phyloP scores from a whole-genome alignment of 2,329 filamentous ascomycete genomes.

The Aspergillus niger region DNA sequence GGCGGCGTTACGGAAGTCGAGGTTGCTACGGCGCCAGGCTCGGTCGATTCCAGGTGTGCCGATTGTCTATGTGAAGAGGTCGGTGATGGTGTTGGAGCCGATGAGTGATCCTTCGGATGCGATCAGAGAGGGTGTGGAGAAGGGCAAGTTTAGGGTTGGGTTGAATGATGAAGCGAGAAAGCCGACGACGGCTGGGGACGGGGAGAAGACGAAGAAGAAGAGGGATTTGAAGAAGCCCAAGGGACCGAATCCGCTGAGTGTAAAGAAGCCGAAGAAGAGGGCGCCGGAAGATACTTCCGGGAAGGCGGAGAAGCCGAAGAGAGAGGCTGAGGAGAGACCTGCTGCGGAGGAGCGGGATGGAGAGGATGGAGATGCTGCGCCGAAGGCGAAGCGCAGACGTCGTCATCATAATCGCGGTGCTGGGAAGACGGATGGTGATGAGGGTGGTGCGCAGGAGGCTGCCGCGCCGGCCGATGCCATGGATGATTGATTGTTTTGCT shows the following conservation, averaged over 20 bases:
- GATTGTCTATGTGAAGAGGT: conserved; percentile 54
- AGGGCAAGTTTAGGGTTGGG: conserved; percentile 49
- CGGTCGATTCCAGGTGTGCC: conserved; percentile 51
- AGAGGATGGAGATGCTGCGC: conserved; percentile 25
- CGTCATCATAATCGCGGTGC: conserved; percentile 37
- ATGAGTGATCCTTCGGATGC: conserved; percentile 48
- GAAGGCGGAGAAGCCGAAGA: conserved; percentile 23
- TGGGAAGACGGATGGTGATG: conserved; percentile 20
- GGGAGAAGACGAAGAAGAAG: conserved; percentile 37
- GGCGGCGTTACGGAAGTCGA: conserved; percentile 34
- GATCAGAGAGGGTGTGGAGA: conserved; percentile 47
- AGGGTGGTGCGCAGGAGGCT: conserved; percentile 4
- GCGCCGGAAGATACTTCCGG: conserved; percentile 21
- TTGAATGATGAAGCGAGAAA: conserved; percentile 35
- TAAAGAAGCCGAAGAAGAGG: conserved; percentile 50
- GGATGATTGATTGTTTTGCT: conserved; percentile 15
- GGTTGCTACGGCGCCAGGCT: conserved; percentile 40
- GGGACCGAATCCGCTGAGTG: conserved; percentile 51
- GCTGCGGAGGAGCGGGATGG: conserved; percentile 22
- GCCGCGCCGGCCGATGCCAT: conserved; percentile 20
- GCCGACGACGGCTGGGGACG: conserved; percentile 27
- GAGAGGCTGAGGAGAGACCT: conserved; percentile 20
- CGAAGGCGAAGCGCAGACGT: conserved; percentile 39
- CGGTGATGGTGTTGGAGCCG: conserved; percentile 54
- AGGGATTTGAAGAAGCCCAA: conserved; percentile 42